These are phyloP conservation scores for Cystoderma amianthinum DNA, from an alignment of 768 basidiomycete species.

Conservation along the genomic window DNA sequence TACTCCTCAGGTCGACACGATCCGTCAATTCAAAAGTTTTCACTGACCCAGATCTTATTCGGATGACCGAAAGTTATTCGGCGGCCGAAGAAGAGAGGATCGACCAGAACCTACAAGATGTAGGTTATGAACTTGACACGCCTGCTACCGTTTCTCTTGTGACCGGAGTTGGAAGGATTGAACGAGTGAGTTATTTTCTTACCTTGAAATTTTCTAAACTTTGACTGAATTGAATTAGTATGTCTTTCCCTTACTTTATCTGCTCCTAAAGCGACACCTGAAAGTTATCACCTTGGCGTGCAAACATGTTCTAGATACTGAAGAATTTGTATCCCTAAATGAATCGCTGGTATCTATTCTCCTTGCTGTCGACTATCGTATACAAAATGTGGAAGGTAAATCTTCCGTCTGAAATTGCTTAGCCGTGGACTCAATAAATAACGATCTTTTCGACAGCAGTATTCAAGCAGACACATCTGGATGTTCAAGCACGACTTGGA, in stretches of 20 bases:
- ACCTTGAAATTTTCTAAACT: no score
- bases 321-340: constrained; percentile 20
- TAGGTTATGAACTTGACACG: constrained; percentile 26
- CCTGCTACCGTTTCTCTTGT: constrained; percentile 24
- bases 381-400: constrained; percentile 25
- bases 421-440: no score
- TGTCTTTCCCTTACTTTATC: constrained; percentile 25
- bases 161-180: constrained; percentile 26
- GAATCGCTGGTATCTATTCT: constrained; percentile 24
- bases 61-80: constrained; percentile 19
- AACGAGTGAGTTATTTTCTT: constrained; percentile 22
- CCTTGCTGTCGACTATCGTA: constrained; percentile 20
- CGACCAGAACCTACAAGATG: constrained; percentile 17
- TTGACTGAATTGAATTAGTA: constrained; percentile 16
- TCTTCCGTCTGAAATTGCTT: no score
- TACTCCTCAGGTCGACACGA: constrained; percentile 24
- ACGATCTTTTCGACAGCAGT: constrained; percentile 15
- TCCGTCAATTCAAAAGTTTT: constrained; percentile 18
- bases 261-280: constrained; percentile 24
- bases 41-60: constrained; percentile 18
- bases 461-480: constrained; percentile 26
- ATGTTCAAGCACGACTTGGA: constrained; percentile 22
- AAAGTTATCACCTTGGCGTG: constrained; percentile 23
- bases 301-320: constrained; percentile 24
- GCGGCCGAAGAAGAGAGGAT: constrained; percentile 21